Evolutionary conservation across 2,329 filamentous ascomycete genomes (phyloP), one percentile per base, ranked within the genome.

Genomic region (Aspergillus vadensis): DNA sequence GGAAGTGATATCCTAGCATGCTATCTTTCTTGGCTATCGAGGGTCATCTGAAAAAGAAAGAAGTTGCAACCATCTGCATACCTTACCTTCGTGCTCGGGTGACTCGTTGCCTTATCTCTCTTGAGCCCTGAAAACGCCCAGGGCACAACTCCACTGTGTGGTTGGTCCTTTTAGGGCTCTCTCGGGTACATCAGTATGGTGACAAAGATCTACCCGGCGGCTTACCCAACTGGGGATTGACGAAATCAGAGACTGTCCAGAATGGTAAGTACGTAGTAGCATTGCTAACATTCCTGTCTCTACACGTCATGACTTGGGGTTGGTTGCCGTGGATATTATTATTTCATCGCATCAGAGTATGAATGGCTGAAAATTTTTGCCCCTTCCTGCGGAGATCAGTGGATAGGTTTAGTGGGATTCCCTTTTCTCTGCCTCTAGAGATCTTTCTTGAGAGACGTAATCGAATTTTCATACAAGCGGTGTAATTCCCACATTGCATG

Each of bases 221-320:
- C 32, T 27, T 54, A n/a, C 38, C 49, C 53, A 14, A 23, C 49
- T 48, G 48, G 38, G 21, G 32, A 14, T 52, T 49, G 57, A 59
- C 50, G 48, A 17, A 60, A 59, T 57, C 62, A 62, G 54, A 54
- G n/a, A 27, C 50, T 25, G 27, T 62, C 52, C 23, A 49, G 36
- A 50, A 14, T 58, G 32, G 49, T 43, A 36, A 36, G 32, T 36
- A 32, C 9, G 30, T 32, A 36, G 32, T 36, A 36, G 14, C 12
- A 41, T 54, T 54, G 36, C 14, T 58, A 57, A 54, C 55, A 54
- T 55, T 56, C 39, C 17, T 49, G 23, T 55, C 39, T 55, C 51
- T 17, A 57, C 62, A 62, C 60, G 60, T 64, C 62, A 63, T 63
- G 54, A 57, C 53, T 54, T 30, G 36, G 55, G 5, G 32, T 36